Conservation (phyloP, 129 eudicot genomes). For the Artemisia tridentata region DNA sequence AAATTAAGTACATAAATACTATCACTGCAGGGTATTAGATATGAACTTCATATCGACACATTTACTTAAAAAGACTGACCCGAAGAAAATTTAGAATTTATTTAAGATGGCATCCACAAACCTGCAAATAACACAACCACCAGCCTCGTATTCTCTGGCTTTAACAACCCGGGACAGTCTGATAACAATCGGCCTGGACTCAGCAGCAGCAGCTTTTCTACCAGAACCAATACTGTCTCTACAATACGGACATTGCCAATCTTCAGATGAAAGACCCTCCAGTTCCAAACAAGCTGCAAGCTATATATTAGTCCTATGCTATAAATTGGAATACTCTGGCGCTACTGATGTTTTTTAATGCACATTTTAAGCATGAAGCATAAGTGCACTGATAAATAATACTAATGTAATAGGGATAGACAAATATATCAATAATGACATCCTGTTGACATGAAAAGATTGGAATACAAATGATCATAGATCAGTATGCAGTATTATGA, state of each 20-base stretch:
- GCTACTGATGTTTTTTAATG: background rate
- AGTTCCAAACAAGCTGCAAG: constrained; percentile 78
- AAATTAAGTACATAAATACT: constrained; percentile 17
- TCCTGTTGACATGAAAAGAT: background rate
- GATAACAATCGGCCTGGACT: constrained; percentile 61
- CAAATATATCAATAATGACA: constrained; percentile 15
- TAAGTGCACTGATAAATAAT: background rate
- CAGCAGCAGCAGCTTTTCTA: constrained; percentile 53
- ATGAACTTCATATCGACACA: background rate
- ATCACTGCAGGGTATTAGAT: background rate
- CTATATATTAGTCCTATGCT: constrained; percentile 20
- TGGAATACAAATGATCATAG: background rate
- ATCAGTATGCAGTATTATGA: background rate
- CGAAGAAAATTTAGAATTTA: background rate
- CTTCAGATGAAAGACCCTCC: constrained; percentile 55
- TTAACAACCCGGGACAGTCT: constrained; percentile 77
- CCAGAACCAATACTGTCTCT: constrained; percentile 53
- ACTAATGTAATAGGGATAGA: constrained; percentile 1
- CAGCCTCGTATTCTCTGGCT: constrained; percentile 68
- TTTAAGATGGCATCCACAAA: constrained; percentile 29
- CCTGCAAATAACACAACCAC: constrained; percentile 98
- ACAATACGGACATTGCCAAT: constrained; percentile 75
- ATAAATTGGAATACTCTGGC: background rate
- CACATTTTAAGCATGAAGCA: constrained; percentile 11
- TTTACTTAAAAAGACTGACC: constrained; percentile 1